Conservation (phyloP, 1,139 yeast genomes). For the Oligophagozyma castellii region DNA sequence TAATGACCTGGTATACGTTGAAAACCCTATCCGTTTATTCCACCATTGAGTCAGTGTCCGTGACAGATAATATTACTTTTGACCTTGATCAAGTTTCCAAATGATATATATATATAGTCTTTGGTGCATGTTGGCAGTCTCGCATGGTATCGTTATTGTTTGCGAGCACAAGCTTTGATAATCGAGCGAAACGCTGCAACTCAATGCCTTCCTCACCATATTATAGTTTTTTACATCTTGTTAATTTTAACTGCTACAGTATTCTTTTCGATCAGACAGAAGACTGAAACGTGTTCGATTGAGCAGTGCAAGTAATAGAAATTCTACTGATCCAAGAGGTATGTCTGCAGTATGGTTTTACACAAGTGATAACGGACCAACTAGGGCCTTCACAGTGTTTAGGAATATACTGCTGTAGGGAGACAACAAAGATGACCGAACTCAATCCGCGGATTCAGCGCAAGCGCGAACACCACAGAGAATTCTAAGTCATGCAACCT, state of each 20-base stretch:
- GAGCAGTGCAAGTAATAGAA: no score
- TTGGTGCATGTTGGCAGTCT: neutral
- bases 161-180: no score
- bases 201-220: no score
- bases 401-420: conserved; percentile 69
- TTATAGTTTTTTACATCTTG: no score
- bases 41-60: conserved; percentile 75
- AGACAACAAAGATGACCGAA: conserved; percentile 34
- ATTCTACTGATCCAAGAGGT: no score
- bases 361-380: conserved; percentile 77
- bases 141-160: conserved; percentile 1
- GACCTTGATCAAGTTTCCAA: no score
- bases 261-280: no score
- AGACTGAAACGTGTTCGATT: no score
- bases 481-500: conserved; percentile 47
- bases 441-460: conserved; percentile 30
- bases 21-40: conserved; percentile 93
- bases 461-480: conserved; percentile 23
- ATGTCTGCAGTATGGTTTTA: conserved; percentile 85
- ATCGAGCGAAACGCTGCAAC: no score
- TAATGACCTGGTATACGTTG: conserved; percentile 75
- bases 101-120: conserved; percentile 1
- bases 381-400: conserved; percentile 67
- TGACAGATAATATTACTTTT: no score
- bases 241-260: no score